Conservation (phyloP, 257 asterid species). For the Lantana camara region DNA sequence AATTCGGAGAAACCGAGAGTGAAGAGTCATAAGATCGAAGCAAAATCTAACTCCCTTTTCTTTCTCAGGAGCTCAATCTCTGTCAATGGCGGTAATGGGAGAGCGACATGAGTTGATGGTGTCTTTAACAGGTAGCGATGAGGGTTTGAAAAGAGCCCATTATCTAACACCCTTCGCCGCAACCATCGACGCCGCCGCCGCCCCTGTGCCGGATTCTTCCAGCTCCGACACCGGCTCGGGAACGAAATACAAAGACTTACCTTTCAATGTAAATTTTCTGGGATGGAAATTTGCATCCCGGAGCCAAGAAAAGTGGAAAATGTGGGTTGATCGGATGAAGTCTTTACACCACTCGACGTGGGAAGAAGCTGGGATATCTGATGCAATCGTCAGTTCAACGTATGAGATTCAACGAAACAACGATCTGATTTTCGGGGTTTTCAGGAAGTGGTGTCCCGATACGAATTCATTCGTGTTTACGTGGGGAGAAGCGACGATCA, state of each 20-base stretch:
- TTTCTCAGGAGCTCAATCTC: not conserved
- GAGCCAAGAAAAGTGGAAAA: conserved; percentile 12
- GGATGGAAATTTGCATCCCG: conserved; percentile 23
- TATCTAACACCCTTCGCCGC: conserved; percentile 28
- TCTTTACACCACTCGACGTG: conserved; percentile 25
- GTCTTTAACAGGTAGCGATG: conserved; percentile 8
- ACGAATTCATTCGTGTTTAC: conserved; percentile 38
- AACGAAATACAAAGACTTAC: not conserved
- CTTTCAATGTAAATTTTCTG: not conserved
- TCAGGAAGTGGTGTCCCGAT: conserved; percentile 34
- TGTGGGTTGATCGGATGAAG: conserved; percentile 27
- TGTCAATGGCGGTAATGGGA: conserved; percentile 26
- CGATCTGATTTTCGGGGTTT: conserved; percentile 29
- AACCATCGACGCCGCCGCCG: conserved; percentile 20
- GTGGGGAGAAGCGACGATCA: conserved; percentile 52
- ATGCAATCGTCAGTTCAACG: conserved; percentile 27
- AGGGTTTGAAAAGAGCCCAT: conserved; percentile 24
- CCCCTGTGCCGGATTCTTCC: conserved; percentile 6
- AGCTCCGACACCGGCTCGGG: not conserved
- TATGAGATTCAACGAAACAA: not conserved
- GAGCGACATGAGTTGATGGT: conserved; percentile 27
- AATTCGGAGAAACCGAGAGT: too few relatives aligned
- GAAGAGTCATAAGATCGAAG: too few relatives aligned
- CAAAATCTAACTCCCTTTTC: too few relatives aligned
- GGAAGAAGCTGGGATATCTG: conserved; percentile 36